Conservation (phyloP, 139 green algal species). For the Tetraselmis striata region DNA sequence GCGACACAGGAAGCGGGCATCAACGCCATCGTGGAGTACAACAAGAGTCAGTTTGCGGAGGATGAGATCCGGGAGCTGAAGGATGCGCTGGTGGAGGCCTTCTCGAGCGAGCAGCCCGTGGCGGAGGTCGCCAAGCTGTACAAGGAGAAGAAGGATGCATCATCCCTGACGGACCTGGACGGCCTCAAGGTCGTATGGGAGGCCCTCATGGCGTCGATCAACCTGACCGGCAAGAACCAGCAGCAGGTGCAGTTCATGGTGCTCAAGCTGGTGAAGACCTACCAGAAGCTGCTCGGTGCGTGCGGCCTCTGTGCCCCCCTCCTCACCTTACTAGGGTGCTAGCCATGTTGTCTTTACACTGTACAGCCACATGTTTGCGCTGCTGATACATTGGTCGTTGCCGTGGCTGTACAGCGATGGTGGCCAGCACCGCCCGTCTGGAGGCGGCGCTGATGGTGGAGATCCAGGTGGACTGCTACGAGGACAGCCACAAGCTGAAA, state of each 20-base stretch:
- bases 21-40: slow-evolving; percentile 72
- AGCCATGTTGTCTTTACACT: too few relatives aligned
- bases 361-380: too few relatives aligned
- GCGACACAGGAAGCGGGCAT: slow-evolving; percentile 43
- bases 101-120: slow-evolving; percentile 45
- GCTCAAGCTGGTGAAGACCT: slow-evolving; percentile 62
- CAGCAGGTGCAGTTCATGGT: slow-evolving; percentile 76
- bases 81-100: slow-evolving; percentile 49
- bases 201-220: slow-evolving; percentile 65
- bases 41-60: slow-evolving; percentile 73
- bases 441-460: slow-evolving; percentile 79
- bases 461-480: slow-evolving; percentile 89
- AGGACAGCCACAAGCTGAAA: slow-evolving; percentile 90
- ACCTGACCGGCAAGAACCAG: slow-evolving; percentile 84
- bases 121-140: slow-evolving; percentile 54
- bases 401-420: not conserved
- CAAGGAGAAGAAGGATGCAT: slow-evolving; percentile 10
- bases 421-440: slow-evolving; percentile 56
- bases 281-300: slow-evolving; percentile 64
- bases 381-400: too few relatives aligned
- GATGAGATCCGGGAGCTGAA: slow-evolving; percentile 67
- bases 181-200: slow-evolving; percentile 55
- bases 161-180: slow-evolving; percentile 8
- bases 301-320: too few relatives aligned
- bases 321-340: too few relatives aligned